Conservation (phyloP, 2,329 filamentous ascomycete genomes). For the Fusarium sp. region DNA sequence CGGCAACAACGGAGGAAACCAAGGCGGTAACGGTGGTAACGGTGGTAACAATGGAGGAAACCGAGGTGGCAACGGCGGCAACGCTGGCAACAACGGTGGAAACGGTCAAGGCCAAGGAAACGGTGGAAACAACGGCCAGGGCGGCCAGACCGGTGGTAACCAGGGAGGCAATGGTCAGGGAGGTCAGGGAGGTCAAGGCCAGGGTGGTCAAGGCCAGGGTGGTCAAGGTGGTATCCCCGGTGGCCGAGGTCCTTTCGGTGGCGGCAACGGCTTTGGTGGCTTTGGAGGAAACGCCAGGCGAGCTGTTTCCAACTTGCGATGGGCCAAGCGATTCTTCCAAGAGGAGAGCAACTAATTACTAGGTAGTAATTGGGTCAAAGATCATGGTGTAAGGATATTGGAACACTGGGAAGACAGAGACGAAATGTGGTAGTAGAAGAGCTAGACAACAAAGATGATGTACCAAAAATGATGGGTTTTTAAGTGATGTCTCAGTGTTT, state of each 20-base stretch:
- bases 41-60: background rate
- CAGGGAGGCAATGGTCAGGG: too few relatives aligned
- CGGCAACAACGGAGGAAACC: conserved; percentile 4
- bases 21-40: background rate
- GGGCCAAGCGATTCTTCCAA: conserved; percentile 29
- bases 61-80: background rate
- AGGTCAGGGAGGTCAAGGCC: too few relatives aligned
- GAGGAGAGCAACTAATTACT: background rate
- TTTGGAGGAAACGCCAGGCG: conserved; percentile 35
- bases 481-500: too few relatives aligned
- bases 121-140: too few relatives aligned
- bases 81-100: background rate
- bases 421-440: background rate
- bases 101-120: too few relatives aligned
- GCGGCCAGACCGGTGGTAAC: too few relatives aligned
- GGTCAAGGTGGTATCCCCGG: background rate
- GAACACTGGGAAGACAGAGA: background rate
- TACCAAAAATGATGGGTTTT: background rate
- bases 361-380: background rate
- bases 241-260: background rate
- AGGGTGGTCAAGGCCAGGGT: background rate
- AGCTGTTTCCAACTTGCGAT: conserved; percentile 26
- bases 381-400: background rate
- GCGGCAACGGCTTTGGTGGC: conserved; percentile 3
- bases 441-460: conserved; percentile 21